Evolutionary conservation across 345 rosid genomes (phyloP), one percentile per base, ranked within the genome.

Genomic region (Excoecaria cochinchinensis): DNA sequence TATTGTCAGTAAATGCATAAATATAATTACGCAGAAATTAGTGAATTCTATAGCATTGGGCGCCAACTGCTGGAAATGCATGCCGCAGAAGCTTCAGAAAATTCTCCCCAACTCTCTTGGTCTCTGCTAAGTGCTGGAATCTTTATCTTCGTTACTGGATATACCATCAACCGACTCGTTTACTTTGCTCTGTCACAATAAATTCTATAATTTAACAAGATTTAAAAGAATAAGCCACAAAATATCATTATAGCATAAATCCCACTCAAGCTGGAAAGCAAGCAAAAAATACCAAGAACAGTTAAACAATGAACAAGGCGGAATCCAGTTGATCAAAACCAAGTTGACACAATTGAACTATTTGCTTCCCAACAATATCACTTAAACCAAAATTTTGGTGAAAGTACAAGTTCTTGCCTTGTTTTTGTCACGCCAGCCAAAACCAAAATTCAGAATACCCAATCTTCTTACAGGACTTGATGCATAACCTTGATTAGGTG

Each of bases 381-480:
- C 48, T 44, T 44, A 6, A 44, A 56, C 47, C 58, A 24, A n/a
- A 57, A 57, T 57, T 42, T 67, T 5, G 48, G 69, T 16, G 61
- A 24, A 56, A 44, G 50, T 55, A 39, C 69, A 78, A 55, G 51
- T n/a, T 61, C 73, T 84, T 80, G 90, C 99, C 99, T 92, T 95
- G 88, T 75, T 90, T 78, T 74, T 79, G 80, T 93, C 94, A 3
- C 90, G 91, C 97, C 99, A 90, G 38, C 91, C 90, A 73, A 90
- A 85, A 51, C 90, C 90, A 72, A 92, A 91, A 69, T 83, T 74
- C 61, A 87, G 65, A 68, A 89, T 76, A 48, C 92, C 82, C 21
- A 76, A 77, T 83, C 81, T 88, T 84, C 81, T 88, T 73, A 80
- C 75, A 46, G 89, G 88, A 67, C 86, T 90, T 63, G 58, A 83